phyloP scores from a whole-genome alignment of 2,329 filamentous ascomycete genomes.

The Fusarium sp. region DNA sequence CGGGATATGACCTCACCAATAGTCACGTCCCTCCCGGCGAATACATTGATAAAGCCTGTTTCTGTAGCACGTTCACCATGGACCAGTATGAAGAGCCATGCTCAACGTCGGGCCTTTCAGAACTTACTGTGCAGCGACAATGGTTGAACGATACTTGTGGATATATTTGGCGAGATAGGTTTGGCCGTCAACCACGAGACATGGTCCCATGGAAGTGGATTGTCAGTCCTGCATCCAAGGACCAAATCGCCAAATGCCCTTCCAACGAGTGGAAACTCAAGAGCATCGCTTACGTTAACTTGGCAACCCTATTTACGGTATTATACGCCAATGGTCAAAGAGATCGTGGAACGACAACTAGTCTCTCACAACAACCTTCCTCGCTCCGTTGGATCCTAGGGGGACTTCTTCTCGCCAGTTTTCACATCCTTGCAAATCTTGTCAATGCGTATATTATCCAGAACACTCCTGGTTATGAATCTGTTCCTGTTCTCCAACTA shows the following conservation, averaged over 20 bases:
- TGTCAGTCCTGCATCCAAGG: background rate
- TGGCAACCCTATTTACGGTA: background rate
- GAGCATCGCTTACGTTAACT: constrained; percentile 16
- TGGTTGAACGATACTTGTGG: constrained; percentile 36
- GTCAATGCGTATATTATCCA: constrained; percentile 3
- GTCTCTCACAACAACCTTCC: background rate
- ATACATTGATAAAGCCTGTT: constrained; percentile 35
- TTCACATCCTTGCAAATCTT: background rate
- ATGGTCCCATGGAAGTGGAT: constrained; percentile 39
- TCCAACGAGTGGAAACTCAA: background rate
- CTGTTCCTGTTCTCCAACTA: background rate
- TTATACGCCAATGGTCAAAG: background rate
- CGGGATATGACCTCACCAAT: constrained; percentile 16
- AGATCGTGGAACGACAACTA: rapidly evolving
- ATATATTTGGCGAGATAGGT: constrained; percentile 4
- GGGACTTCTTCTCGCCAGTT: background rate
- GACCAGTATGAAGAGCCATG: constrained; percentile 16
- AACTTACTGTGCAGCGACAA: constrained; percentile 2
- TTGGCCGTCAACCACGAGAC: background rate
- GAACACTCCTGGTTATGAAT: constrained; percentile 2
- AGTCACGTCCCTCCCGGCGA: background rate
- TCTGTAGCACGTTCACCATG: constrained; percentile 19
- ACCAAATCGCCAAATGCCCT: background rate
- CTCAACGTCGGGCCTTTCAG: background rate
- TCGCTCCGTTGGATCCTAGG: background rate